Evolutionary conservation across 1,139 yeast species (phyloP).

Genomic region (Yamadazyma atlantica): DNA sequence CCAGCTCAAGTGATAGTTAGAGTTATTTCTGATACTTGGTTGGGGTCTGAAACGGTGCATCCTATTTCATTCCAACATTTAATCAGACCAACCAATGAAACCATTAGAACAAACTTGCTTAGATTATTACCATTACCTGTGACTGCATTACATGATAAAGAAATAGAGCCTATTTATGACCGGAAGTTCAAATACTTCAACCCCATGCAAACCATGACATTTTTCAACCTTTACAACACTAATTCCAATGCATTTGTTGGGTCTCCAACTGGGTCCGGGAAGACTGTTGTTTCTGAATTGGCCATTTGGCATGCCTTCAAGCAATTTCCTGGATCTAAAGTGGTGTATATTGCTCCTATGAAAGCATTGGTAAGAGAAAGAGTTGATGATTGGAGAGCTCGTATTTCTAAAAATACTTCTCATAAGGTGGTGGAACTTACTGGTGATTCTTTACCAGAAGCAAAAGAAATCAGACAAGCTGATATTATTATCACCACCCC

Average conservation of each 20-base stretch:
- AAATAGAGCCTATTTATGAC: slow-evolving; percentile 67
- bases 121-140: slow-evolving; percentile 85
- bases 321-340: slow-evolving; percentile 75
- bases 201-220: slow-evolving; percentile 98
- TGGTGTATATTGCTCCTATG: slow-evolving; percentile 98
- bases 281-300: slow-evolving; percentile 93
- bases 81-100: slow-evolving; percentile 84
- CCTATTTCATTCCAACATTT: slow-evolving; percentile 88
- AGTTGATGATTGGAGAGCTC: slow-evolving; percentile 88
- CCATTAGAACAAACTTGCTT: slow-evolving; percentile 76
- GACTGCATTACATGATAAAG: slow-evolving; percentile 69
- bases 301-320: slow-evolving; percentile 96
- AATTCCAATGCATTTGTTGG: slow-evolving; percentile 87
- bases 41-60: slow-evolving; percentile 77
- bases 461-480: slow-evolving; percentile 81
- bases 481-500: slow-evolving; percentile 96
- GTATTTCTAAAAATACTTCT: slow-evolving; percentile 63
- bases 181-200: slow-evolving; percentile 80
- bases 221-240: slow-evolving; percentile 81
- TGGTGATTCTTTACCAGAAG: slow-evolving; percentile 94
- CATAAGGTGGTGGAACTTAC: slow-evolving; percentile 86
- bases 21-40: slow-evolving; percentile 83
- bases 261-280: slow-evolving; percentile 98
- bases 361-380: slow-evolving; percentile 96
- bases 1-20: slow-evolving; percentile 86